A percentile compares a stretch with the other conserved stretches of the same genome.
Evolutionary conservation across 306 rosid genomes (phyloP).

Genomic region (Phaseolus lunatus): DNA sequence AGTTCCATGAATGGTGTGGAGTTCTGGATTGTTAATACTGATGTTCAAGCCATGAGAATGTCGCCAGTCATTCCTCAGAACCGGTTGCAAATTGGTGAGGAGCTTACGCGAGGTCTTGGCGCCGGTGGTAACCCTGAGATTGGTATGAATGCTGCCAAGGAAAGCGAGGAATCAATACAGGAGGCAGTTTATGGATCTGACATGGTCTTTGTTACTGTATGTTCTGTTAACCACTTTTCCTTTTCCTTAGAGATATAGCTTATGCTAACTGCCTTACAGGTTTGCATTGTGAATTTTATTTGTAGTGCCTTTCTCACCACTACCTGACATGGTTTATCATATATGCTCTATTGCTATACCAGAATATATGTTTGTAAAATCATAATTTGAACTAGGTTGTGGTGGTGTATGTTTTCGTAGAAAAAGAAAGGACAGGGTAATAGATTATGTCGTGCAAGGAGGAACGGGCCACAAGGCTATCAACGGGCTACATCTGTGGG

Average conservation of each 20-base stretch:
- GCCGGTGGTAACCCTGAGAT: conserved; percentile 99
- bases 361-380: conserved; percentile 11
- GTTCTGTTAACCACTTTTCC: conserved; percentile 49
- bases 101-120: conserved; percentile 98
- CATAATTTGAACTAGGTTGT: conserved; percentile 20
- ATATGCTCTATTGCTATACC: conserved; percentile 13
- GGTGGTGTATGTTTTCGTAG: neutral
- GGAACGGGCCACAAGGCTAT: conserved; percentile 32
- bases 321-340: conserved; percentile 22
- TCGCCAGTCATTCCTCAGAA: conserved; percentile 83
- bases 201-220: conserved; percentile 97
- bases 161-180: conserved; percentile 83
- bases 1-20: conserved; percentile 96
- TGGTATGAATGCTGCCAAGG: conserved; percentile 99
- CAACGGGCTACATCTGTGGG: conserved; percentile 25
- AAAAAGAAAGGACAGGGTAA: conserved; percentile 6
- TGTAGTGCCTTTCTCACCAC: neutral
- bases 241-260: conserved; percentile 45
- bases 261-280: conserved; percentile 30
- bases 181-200: conserved; percentile 93
- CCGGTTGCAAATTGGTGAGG: conserved; percentile 91
- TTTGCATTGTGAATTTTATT: conserved; percentile 38
- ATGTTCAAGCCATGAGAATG: conserved; percentile 97
- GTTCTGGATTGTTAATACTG: conserved; percentile 96
- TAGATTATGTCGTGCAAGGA: conserved; percentile 5